Base-by-base conservation (phyloP, 345 rosid species). In the rapeseed (Brassica napus) region DNA sequence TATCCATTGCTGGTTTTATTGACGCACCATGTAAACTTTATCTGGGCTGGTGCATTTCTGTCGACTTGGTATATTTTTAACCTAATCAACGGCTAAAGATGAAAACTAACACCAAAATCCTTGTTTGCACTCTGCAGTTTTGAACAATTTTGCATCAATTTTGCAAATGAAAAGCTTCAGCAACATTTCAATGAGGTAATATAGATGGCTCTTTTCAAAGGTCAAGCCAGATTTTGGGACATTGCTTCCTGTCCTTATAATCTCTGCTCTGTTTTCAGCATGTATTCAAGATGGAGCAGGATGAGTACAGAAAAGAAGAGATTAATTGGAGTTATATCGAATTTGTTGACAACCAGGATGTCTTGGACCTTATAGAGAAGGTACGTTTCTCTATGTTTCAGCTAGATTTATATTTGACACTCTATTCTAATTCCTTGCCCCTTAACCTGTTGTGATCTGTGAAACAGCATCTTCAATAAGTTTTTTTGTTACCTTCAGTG, bases 221-320 rank as follows among this genome's bases (percentile, higher is more conserved):
- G 23, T 37, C 59, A 69, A 26, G 14, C 68, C 65, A 26, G 58
- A 71, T 74, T 54, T 54, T 64, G 14, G 24, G 35, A 72, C 23
- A 32, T 9, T 24, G 52, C 47, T 65, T 79, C 75, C 21, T 71
- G 64, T 11, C 66, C 9, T 63, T 55, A 5, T 64, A 60, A 57
- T 59, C 12, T 65, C 68, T 70, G 14, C 44, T 55, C 73, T 76
- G 65, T 39, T 83, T 85, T 84, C 98, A 95, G 99, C 99, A 95
- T 81, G 98, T 95, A 37, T 95, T 95, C 85, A 95, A 93, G 92
- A 92, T 93, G 99, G 99, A 95, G 85, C 99, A 95, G 80, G 99
- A 91, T 70, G 99, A 95, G 82, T 95, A 95, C 69, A 85, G 84
- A 84, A 95, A 87, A 86, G 99, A 95, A 87, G 93, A 89, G 86